Evolutionary conservation across 2,329 filamentous ascomycete genomes (phyloP).

Genomic region (Zalaria obscura): DNA sequence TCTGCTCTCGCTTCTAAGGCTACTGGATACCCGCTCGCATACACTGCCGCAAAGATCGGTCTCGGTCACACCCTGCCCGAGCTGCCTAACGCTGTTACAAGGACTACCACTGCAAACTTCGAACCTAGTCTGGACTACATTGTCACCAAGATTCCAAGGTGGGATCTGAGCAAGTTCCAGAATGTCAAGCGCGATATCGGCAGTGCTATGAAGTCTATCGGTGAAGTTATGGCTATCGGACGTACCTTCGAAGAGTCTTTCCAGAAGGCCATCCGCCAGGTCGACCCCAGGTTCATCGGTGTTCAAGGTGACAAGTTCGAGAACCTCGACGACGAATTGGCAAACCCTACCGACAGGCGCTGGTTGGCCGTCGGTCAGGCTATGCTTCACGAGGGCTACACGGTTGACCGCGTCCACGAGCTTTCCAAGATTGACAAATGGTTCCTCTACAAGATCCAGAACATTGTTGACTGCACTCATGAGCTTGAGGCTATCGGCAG

Average conservation of each 20-base stretch:
- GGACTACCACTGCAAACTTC: slow-evolving; percentile 97
- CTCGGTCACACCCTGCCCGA: slow-evolving; percentile 90
- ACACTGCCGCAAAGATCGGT: slow-evolving; percentile 96
- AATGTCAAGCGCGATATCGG: slow-evolving; percentile 96
- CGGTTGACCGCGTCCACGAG: slow-evolving; percentile 81
- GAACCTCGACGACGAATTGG: slow-evolving; percentile 75
- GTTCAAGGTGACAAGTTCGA: slow-evolving; percentile 95
- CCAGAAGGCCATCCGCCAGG: slow-evolving; percentile 95
- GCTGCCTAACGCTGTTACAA: slow-evolving; percentile 93
- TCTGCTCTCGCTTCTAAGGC: slow-evolving; percentile 96
- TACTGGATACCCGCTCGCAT: slow-evolving; percentile 91
- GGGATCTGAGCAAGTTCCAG: slow-evolving; percentile 98
- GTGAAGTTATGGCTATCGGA: slow-evolving; percentile 98
- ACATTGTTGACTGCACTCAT: slow-evolving; percentile 81
- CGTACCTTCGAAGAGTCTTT: slow-evolving; percentile 98
- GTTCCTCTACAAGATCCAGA: slow-evolving; percentile 97
- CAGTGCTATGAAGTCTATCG: slow-evolving; percentile 97
- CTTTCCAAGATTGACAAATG: slow-evolving; percentile 98
- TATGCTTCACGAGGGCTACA: slow-evolving; percentile 93
- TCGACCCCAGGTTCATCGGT: slow-evolving; percentile 81
- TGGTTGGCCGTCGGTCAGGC: slow-evolving; percentile 97
- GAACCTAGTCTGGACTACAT: slow-evolving; percentile 96
- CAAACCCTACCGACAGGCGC: slow-evolving; percentile 87
- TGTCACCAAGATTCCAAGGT: slow-evolving; percentile 95
- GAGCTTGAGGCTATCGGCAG: slow-evolving; percentile 75